Base-by-base conservation (phyloP, 192 early-diverging fungal genomes). In the Pilaira anomala region DNA sequence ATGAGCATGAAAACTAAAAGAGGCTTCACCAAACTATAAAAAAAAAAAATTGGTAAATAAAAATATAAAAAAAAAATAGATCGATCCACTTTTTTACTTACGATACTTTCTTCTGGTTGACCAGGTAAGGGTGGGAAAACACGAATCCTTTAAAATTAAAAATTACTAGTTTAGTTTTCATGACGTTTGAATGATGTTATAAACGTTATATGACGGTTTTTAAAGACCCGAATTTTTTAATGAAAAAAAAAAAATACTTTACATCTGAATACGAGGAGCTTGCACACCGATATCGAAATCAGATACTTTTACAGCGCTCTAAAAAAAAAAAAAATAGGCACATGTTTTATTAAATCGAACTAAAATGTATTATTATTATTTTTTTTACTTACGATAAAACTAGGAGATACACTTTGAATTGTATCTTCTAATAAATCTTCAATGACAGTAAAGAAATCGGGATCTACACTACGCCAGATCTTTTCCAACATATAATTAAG, bases 271-370 rank as follows among this genome's bases (percentile, higher is more conserved):
- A 26, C 56, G 57, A 12, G 63, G 69, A 28, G 63, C 62, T 48
- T 71, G 69, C 5, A 64, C 62, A 24, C 69, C 69, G 21, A 71
- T 64, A 55, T 65, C 69, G 13, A 71, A 71, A 33, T 71, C 69
- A 29, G 63, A 53, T 13, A 71, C 69, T 42, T 71, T 71, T 12
- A 71, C 63, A 7, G 39, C 63, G 45, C 65, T 64, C 67, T 68
- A 48, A 29, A 22, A 63, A 39, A 40, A 51, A 28, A n/a, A 42
- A 45, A 44, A 44, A 46, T 8, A 48, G 24, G 1, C 9, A 25
- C 6, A 4, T 22, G n/a, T n/a, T n/a, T n/a, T n/a, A 42, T 44
- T 26, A 21, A n/a, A 19, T 14, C n/a, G 21, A 42, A 25, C 29
- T 7, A 22, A 0, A 16, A 58, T 24, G 19, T 6, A 52, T 2